Evolutionary conservation across 805 yeast genomes (phyloP), one percentile per base, ranked within the genome.

Genomic region (Metschnikowia orientalis): DNA sequence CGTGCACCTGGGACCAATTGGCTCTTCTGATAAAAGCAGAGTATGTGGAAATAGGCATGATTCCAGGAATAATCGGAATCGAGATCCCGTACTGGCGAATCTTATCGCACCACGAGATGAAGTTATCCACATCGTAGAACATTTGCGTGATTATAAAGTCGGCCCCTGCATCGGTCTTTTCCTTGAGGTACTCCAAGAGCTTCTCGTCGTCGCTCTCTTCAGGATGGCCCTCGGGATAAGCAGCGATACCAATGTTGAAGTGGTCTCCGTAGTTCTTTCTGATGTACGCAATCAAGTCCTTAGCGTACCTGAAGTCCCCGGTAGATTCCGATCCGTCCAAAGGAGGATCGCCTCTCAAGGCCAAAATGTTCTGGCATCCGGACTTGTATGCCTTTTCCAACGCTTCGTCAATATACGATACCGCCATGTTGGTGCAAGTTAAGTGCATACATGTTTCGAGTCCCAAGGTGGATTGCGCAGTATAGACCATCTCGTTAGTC

Each of bases 1-100:
- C 71, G 24, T 72, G 60, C 48, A 92, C 80, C 51, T 84, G 82
- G 39, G 95, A 87, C 98, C 98, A 92, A 34, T 78, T 78, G 12
- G 96, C 95, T 57, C 98, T 77, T 66, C 98, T 81, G 42, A 88
- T 59, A 56, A 92, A 92, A 3, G 95, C 78, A 16, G 94, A 83
- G 61, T 90, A 89, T 3, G 96, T 86, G n/a, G 95, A 79, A 38
- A 92, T 89, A 14, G 98, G 98, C 98, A 92, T 92, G 59, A 92
- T 88, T 9, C 98, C 98, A 1, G 98, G 98, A 39, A 92, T 81
- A 45, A 92, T 84, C 18, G 97, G 97, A 33, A 85, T 78, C 23
- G 69, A 68, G 43, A 92, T 73, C 14, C 95, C 97, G 14, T 67
- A 65, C 14, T 69, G 77, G 46, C 90, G 74, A 35, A 90, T 73